Evolutionary conservation across 345 rosid genomes (phyloP).

Genomic region (rapeseed (Brassica napus)): DNA sequence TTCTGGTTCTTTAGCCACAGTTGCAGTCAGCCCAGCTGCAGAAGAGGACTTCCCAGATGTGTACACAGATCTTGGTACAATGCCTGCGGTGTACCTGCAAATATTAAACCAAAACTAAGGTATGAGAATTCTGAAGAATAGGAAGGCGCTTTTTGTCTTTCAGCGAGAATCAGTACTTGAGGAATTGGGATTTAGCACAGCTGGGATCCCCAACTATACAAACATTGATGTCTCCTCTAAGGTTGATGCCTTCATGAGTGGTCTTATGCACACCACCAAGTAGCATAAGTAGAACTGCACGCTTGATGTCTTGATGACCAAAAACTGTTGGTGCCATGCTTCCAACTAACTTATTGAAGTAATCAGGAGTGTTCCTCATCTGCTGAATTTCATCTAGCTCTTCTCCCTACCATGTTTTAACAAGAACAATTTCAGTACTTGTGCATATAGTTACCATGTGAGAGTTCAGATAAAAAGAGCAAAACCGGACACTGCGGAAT

Average conservation of each 20-base stretch:
- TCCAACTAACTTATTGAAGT: slow-evolving; percentile 89
- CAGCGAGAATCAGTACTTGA: slow-evolving; percentile 57
- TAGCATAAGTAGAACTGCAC: slow-evolving; percentile 93
- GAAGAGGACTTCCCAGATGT: slow-evolving; percentile 98
- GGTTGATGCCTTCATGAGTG: slow-evolving; percentile 93
- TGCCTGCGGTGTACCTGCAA: slow-evolving; percentile 76
- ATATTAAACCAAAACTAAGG: not conserved
- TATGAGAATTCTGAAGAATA: not conserved
- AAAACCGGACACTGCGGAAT: not conserved
- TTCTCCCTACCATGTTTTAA: slow-evolving; percentile 53
- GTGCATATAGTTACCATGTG: not conserved
- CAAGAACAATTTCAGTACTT: not conserved
- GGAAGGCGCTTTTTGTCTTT: not conserved
- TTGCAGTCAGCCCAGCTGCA: slow-evolving; percentile 96
- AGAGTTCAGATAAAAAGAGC: not conserved
- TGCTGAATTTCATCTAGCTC: slow-evolving; percentile 80
- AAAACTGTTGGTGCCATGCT: slow-evolving; percentile 90
- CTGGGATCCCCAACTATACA: slow-evolving; percentile 99
- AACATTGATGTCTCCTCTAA: slow-evolving; percentile 97
- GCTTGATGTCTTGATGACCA: slow-evolving; percentile 96
- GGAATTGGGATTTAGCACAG: slow-evolving; percentile 98
- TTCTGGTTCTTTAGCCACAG: slow-evolving; percentile 98
- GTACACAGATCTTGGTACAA: slow-evolving; percentile 97
- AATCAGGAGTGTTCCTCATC: slow-evolving; percentile 93
- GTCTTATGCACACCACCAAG: slow-evolving; percentile 89